Evolutionary conservation across 106 monocot species (phyloP), one percentile per base, ranked within the genome.

Genomic region (Chionographis japonica): DNA sequence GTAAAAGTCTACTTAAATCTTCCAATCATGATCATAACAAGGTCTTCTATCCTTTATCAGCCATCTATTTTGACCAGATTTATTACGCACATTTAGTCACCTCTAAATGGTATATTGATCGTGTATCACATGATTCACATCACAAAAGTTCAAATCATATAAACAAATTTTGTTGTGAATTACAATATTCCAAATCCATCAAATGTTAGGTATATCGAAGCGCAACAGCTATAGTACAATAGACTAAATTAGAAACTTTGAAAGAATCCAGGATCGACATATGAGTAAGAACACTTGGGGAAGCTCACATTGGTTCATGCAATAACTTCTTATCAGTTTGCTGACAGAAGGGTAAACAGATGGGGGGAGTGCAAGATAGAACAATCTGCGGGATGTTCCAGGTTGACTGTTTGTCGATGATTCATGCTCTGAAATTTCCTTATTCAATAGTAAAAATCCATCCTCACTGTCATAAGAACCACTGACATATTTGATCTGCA

Each of bases 401-500:
- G 77, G 72, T 69, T 70, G 75, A 71, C 74, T 85, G 6, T 84
- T 83, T 77, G 78, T 92, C 38, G 79, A 77, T 40, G 58, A 64
- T 65, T 97, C 97, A 59, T 92, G 86, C 72, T 83, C 68, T 35
- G 80, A 89, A 37, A 97, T 92, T 76, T 92, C 87, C 68, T 92
- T 82, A 74, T 97, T 72, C 67, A 97, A 77, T 60, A 75, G 63
- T n/a, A 37, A 62, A 70, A 97, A 97, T 8, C 92, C 97, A 61
- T 97, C 97, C n/a, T 63, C 80, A 60, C 66, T 74, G 61, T 97
- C 89, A 65, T 97, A 97, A 60, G 92, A 80, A 72, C 97, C 97
- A 75, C 89, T 92, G 40, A 97, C 87, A 85, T 97, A 97, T 73
- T 92, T 97, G 53, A 97, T 89, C 97, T 97, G 89, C 71, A 81